Evolutionary conservation across 495 filamentous ascomycete genomes (phyloP).

Genomic region (Sporormia fimetaria): DNA sequence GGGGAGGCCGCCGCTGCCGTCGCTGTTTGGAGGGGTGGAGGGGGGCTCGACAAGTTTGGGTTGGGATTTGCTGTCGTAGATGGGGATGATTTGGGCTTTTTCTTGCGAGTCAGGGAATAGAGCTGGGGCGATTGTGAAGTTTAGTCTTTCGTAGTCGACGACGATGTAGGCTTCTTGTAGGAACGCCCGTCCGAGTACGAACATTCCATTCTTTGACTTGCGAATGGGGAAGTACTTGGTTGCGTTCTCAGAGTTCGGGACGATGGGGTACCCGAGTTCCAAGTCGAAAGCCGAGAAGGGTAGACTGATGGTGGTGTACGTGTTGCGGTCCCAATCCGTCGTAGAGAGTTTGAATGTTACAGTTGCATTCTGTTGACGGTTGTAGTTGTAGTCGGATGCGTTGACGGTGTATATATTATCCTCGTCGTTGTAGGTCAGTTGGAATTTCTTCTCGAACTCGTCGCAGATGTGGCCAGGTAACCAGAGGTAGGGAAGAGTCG

Average conservation of each 20-base stretch:
- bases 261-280: slow-evolving; percentile 1
- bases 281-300: slow-evolving; percentile 30
- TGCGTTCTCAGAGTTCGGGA: slow-evolving; percentile 13
- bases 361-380: slow-evolving; percentile 12
- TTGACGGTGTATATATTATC: slow-evolving; percentile 17
- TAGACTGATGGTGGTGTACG: slow-evolving; percentile 17
- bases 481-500: slow-evolving; percentile 23
- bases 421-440: slow-evolving; percentile 11
- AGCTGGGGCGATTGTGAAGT: slow-evolving; percentile 26
- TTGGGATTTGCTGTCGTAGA: slow-evolving; percentile 2
- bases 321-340: not conserved
- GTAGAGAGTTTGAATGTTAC: slow-evolving; percentile 10
- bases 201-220: slow-evolving; percentile 21
- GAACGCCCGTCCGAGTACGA: slow-evolving; percentile 30
- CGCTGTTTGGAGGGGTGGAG: not conserved
- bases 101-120: slow-evolving; percentile 13
- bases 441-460: slow-evolving; percentile 11
- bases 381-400: slow-evolving; percentile 11
- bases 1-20: slow-evolving; percentile 8
- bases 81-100: slow-evolving; percentile 10
- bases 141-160: slow-evolving; percentile 28
- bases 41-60: not conserved
- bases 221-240: slow-evolving; percentile 27
- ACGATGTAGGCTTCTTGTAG: slow-evolving; percentile 33
- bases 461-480: slow-evolving; percentile 20